A percentile compares a stretch with the other conserved stretches of the same genome.
Evolutionary conservation across 1,284 basidiomycete species (phyloP).

Genomic region (Peniophora sp.): DNA sequence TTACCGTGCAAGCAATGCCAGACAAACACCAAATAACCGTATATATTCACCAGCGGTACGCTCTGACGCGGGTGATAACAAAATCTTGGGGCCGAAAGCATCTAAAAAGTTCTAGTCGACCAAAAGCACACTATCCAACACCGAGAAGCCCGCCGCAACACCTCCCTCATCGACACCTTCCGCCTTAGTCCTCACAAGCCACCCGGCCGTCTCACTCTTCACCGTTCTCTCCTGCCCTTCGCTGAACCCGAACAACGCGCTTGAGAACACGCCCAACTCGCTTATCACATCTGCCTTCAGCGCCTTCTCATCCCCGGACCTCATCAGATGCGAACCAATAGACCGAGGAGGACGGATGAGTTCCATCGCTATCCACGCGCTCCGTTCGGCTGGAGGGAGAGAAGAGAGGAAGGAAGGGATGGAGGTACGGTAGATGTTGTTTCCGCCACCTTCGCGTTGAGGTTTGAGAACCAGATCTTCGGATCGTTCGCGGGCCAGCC

Average conservation of each 20-base stretch:
- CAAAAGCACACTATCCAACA: conserved; percentile 76
- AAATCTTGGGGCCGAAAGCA: too few relatives aligned
- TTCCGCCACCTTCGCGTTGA: conserved; percentile 94
- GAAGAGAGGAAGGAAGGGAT: conserved; percentile 73
- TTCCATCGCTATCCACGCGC: conserved; percentile 93
- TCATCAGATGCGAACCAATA: conserved; percentile 67
- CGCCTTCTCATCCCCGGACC: conserved; percentile 35
- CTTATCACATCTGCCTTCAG: conserved; percentile 71
- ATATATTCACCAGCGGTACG: too few relatives aligned
- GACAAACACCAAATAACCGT: too few relatives aligned
- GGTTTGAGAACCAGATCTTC: conserved; percentile 84
- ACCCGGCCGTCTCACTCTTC: conserved; percentile 68
- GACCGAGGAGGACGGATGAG: conserved; percentile 74
- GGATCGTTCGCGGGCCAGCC: conserved; percentile 45
- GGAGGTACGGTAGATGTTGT: conserved; percentile 86
- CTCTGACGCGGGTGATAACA: too few relatives aligned
- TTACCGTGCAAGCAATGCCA: too few relatives aligned
- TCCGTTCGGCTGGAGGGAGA: conserved; percentile 48
- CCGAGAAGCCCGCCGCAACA: conserved; percentile 87
- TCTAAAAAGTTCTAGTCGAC: too few relatives aligned
- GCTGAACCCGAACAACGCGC: conserved; percentile 64
- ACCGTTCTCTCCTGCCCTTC: conserved; percentile 13
- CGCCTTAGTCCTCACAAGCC: conserved; percentile 88
- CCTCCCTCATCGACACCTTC: conserved; percentile 93
- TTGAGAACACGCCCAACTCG: conserved; percentile 92